Percentiles rank a stretch among this genome's conserved stretches.
Conservation (phyloP, 1,139 yeast species). For the Blastobotrys malaysiensis region DNA sequence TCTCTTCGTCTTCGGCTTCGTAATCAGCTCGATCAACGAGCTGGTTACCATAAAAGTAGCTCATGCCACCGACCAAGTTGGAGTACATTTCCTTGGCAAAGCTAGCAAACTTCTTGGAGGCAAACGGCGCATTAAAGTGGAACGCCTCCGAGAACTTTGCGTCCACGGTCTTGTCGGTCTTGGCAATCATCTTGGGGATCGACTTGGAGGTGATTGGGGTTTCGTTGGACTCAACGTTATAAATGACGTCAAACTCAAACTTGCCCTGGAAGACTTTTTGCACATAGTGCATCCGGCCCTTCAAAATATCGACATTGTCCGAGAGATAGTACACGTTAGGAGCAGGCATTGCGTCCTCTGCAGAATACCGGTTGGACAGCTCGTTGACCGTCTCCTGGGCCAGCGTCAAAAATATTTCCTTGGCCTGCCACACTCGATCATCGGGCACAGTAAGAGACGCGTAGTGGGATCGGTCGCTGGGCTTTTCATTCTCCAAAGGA, state of each 20-base stretch:
- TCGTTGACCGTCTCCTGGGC: conserved; percentile 60
- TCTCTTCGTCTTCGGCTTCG: conserved; percentile 42
- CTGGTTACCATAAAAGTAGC: conserved; percentile 85
- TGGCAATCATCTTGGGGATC: conserved; percentile 13
- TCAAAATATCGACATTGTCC: conserved; percentile 46
- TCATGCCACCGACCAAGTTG: conserved; percentile 82
- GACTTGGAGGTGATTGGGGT: conserved; percentile 38
- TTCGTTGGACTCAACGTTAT: conserved; percentile 43
- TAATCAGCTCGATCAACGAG: conserved; percentile 68
- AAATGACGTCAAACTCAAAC: conserved; percentile 73
- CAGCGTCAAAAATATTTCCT: conserved; percentile 65
- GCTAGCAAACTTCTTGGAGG: conserved; percentile 38
- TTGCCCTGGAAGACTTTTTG: conserved; percentile 71
- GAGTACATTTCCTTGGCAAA: conserved; percentile 80
- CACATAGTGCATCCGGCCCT: conserved; percentile 73
- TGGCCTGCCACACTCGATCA: conserved; percentile 73
- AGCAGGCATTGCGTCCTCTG: conserved; percentile 30
- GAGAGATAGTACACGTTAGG: conserved; percentile 47
- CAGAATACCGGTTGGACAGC: conserved; percentile 38
- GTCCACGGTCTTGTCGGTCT: conserved; percentile 42
- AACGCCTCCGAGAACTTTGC: conserved; percentile 52
- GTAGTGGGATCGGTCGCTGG: conserved; percentile 49
- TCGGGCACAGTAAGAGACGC: conserved; percentile 68
- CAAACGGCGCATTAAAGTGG: conserved; percentile 52
- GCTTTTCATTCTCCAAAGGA: conserved; percentile 27